Evolutionary conservation across 495 filamentous ascomycete genomes (phyloP).

Genomic region (Penicillium tannophilum): DNA sequence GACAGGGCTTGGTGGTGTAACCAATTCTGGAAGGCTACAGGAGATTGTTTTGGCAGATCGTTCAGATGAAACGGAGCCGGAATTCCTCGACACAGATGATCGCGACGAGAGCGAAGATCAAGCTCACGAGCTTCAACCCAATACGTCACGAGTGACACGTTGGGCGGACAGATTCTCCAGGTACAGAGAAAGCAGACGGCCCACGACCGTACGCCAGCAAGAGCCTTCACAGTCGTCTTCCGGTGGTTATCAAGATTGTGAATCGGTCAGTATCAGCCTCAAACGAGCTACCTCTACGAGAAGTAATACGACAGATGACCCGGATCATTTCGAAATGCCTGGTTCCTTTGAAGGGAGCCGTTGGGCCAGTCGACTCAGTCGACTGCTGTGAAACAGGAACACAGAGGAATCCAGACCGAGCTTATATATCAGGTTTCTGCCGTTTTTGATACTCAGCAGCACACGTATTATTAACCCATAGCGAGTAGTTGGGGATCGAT

Average conservation of each 20-base stretch:
- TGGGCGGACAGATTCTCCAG: conserved; percentile 22
- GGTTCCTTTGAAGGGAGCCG: conserved; percentile 31
- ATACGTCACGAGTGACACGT: conserved; percentile 14
- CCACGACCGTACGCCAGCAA: conserved; percentile 13
- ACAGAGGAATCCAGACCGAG: not conserved
- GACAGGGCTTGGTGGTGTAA: not conserved
- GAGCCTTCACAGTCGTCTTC: conserved; percentile 19
- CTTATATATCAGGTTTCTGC: not conserved
- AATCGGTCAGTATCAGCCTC: conserved; percentile 11
- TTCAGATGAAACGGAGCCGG: conserved; percentile 8
- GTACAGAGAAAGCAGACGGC: conserved; percentile 15
- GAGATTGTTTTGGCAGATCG: not conserved
- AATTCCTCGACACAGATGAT: conserved; percentile 5
- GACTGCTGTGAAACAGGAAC: conserved; percentile 6
- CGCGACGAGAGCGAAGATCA: conserved; percentile 12
- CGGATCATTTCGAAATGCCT: conserved; percentile 35
- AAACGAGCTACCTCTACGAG: conserved; percentile 19
- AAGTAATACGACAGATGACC: conserved; percentile 22
- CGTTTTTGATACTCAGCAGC: conserved; percentile 14
- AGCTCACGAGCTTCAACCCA: conserved; percentile 12
- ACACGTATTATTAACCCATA: conserved; percentile 20
- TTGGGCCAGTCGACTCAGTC: conserved; percentile 30
- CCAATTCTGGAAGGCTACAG: not conserved
- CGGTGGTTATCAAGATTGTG: conserved; percentile 16
- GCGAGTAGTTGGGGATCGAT: conserved; percentile 11